Evolutionary conservation across 2,329 filamentous ascomycete genomes (phyloP), one percentile per base, ranked within the genome.

Genomic region (Fusarium mangiferae): DNA sequence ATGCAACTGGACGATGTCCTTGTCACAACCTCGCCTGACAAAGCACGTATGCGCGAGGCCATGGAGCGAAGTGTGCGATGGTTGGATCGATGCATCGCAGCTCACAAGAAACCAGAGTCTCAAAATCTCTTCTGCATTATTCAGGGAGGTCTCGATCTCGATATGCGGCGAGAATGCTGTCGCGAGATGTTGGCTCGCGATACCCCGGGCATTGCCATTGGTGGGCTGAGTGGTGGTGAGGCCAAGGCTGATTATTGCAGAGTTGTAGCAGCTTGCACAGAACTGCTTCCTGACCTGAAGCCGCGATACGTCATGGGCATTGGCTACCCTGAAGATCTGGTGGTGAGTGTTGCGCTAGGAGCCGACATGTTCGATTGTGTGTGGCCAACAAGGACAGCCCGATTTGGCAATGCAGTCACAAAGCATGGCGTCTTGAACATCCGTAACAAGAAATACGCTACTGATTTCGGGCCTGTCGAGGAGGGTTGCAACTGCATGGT

Each of bases 341-440:
- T 99, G 5, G 95, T 99, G 44, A 97, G 94, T 60, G 92, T 98
- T 8, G 96, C 96, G 3, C 88, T 99, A 2, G 96, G 96, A 7
- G 96, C 96, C 55, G 96, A 99, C 83, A 99, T 99, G 96, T 99
- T 99, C 81, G 96, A 99, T 84, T 99, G 97, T 80, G 96, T 99
- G 12, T 99, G 96, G 96, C 97, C 96, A 3, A 98, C 96, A 9
- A 89, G 96, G 61, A 99, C 96, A 41, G 96, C 96, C 80, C 91
- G 96, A 39, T 99, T 99, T 80, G 96, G 97, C 68, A 98, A 98
- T 80, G 96, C 96, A 42, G 90, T 99, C 66, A 98, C 96, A 6
- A 89, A 90, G 63, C 78, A 86, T 46, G 97, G 96, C 17, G 90
- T 94, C n/a, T 84, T 98, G 51, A 98, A 98, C 81, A 85, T 99